Evolutionary conservation across 352 stramenopile genomes (phyloP), one percentile per base, ranked within the genome.

Genomic region (Globisporangium cederbergense): DNA sequence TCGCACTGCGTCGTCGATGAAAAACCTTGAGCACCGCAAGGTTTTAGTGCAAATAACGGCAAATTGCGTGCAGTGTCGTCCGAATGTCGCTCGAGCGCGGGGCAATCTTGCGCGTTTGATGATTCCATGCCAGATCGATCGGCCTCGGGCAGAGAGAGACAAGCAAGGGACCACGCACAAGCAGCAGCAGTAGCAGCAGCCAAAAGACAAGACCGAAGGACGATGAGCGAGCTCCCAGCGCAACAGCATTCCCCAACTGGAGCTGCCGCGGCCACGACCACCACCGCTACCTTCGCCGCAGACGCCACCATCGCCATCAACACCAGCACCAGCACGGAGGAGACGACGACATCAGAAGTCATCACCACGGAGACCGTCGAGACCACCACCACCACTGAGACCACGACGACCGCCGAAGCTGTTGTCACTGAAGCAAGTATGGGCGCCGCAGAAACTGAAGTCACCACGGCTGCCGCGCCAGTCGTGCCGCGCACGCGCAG

Each of bases 401-500:
- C 62, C 6, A 58, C 53, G 30, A 62, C 49, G 14, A 68, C 55
- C 2, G 46, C 32, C 13, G 58, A 57, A 11, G 60, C 52, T 30
- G 51, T 56, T 22, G 32, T 42, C 1, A 49, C 42, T 9, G 34
- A 25, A 22, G 22, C 60, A 30, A 61, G 9, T 3, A 61, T 61
- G 55, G 55, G 25, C 55, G 25, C 36, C 55, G 30, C 58, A 22
- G 32, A 52, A 43, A 16, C 50, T 46, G 32, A 56, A 16, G 28
- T n/a, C 22, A n/a, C 16, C 30, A 16, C 8, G 5, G 22, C 28
- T 16, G 42, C 14, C 22, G 57, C 56, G 36, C 18, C 42, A 2
- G 50, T 54, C 13, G 32, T 64, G 54, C 69, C 56, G 32, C 77
- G 77, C 47, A 67, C 72, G 45, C 83, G 81, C 62, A 83, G 71